phyloP scores from a whole-genome alignment of 805 yeast genomes.

The Wickerhamiella alocasiicola region DNA sequence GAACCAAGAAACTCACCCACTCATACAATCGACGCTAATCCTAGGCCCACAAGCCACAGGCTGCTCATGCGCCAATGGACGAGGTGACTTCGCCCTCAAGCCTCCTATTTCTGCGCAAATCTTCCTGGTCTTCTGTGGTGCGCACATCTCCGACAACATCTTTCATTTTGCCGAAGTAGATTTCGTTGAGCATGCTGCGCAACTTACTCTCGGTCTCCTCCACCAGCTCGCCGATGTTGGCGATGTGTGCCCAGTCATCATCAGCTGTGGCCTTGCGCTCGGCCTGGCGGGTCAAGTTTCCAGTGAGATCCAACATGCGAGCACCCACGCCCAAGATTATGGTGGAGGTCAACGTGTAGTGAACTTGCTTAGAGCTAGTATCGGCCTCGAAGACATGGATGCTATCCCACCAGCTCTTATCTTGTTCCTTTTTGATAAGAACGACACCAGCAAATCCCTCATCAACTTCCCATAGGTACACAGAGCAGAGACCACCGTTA shows the following conservation, averaged over 20 bases:
- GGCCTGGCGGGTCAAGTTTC: conserved; percentile 71
- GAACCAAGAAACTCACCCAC: no score
- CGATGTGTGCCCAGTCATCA: conserved; percentile 56
- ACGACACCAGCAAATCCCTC: conserved; percentile 88
- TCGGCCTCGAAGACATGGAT: conserved; percentile 81
- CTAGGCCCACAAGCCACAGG: no score
- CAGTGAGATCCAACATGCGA: conserved; percentile 47
- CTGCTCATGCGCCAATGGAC: no score
- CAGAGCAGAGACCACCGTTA: conserved; percentile 86
- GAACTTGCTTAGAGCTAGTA: conserved; percentile 29
- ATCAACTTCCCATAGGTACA: conserved; percentile 80
- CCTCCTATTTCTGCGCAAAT: conserved; percentile 29
- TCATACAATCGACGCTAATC: no score
- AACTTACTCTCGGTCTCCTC: conserved; percentile 83
- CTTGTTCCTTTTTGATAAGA: conserved; percentile 51
- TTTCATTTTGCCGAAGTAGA: conserved; percentile 87
- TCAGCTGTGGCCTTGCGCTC: conserved; percentile 38
- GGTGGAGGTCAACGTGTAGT: conserved; percentile 73
- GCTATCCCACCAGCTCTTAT: conserved; percentile 58
- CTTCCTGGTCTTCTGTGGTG: conserved; percentile 30
- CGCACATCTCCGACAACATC: conserved; percentile 70
- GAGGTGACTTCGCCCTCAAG: conserved; percentile 33
- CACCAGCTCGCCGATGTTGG: conserved; percentile 71
- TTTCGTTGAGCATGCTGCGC: conserved; percentile 81
- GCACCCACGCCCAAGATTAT: conserved; percentile 39